Percentiles rank a stretch among this genome's conserved stretches.
These are phyloP conservation scores for Amaranthus tricolor DNA, from an alignment of 179 eudicot species.

Conservation along the genomic window DNA sequence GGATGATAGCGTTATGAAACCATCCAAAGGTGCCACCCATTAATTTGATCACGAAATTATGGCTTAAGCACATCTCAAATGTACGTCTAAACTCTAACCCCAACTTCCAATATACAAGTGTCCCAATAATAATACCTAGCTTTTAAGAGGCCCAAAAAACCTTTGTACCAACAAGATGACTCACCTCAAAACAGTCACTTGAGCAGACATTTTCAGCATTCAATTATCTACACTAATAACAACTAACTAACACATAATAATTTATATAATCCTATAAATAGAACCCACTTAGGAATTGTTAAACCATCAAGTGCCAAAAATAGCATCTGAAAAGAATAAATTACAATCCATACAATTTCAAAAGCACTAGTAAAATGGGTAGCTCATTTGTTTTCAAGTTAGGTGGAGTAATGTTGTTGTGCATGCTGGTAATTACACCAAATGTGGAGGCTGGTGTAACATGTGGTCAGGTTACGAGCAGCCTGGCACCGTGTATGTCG, in stretches of 20 bases:
- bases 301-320: neutral
- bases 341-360: no score
- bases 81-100: no score
- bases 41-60: no score
- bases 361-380: neutral
- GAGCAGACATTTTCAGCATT: neutral
- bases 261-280: neutral
- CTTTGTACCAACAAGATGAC: neutral
- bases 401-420: constrained; percentile 15
- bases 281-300: neutral
- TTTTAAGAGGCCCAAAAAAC: neutral
- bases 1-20: no score
- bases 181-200: neutral
- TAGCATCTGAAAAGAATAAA: no score
- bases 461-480: constrained; percentile 29
- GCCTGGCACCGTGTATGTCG: constrained; percentile 7
- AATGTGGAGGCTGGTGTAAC: constrained; percentile 27
- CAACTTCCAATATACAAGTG: no score
- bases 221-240: neutral
- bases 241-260: neutral
- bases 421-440: constrained; percentile 36
- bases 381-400: constrained; percentile 8
- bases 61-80: no score
- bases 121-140: no score
- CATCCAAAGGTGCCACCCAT: no score